Conservation (phyloP, 2,329 filamentous ascomycete species). For the Rasamsonia emersonii region DNA sequence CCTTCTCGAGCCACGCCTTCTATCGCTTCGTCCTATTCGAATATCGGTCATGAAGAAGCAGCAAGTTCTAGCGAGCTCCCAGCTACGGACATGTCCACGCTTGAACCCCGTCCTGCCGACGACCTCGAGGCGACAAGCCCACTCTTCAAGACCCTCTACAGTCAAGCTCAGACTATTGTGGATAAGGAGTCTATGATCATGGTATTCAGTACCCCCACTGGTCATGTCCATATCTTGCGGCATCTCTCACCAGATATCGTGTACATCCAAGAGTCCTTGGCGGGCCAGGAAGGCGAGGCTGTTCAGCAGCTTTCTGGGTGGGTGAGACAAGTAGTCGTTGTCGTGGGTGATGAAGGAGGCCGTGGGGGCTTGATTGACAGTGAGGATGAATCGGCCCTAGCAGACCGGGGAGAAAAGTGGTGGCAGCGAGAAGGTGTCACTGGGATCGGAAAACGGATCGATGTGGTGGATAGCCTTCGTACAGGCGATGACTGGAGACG, state of each 20-base stretch:
- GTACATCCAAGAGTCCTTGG: slow-evolving; percentile 78
- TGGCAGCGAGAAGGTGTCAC: slow-evolving; percentile 71
- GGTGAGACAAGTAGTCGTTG: slow-evolving; percentile 53
- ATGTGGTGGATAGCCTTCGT: slow-evolving; percentile 74
- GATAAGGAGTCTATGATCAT: slow-evolving; percentile 81
- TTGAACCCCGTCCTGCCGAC: slow-evolving; percentile 39
- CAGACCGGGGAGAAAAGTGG: slow-evolving; percentile 32
- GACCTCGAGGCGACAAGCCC: slow-evolving; percentile 43
- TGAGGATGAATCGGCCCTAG: slow-evolving; percentile 47
- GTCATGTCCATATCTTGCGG: slow-evolving; percentile 77
- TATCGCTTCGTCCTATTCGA: slow-evolving; percentile 77
- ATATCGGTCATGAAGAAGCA: slow-evolving; percentile 68
- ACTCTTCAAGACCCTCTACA: slow-evolving; percentile 70
- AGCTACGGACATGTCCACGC: slow-evolving; percentile 47
- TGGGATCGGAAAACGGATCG: slow-evolving; percentile 75
- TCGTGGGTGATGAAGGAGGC: slow-evolving; percentile 49
- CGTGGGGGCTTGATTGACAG: slow-evolving; percentile 74
- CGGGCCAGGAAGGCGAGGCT: slow-evolving; percentile 63
- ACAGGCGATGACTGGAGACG: slow-evolving; percentile 82
- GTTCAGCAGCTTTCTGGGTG: slow-evolving; percentile 59
- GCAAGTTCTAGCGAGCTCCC: slow-evolving; percentile 23
- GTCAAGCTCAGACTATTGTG: slow-evolving; percentile 68
- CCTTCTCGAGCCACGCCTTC: slow-evolving; percentile 50
- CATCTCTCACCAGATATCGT: slow-evolving; percentile 78
- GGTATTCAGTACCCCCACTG: slow-evolving; percentile 75